Percentiles rank a stretch among this genome's conserved stretches.
These are phyloP conservation scores for Hemileccinum rubropunctum DNA, from an alignment of 768 basidiomycete genomes.

Conservation along the genomic window DNA sequence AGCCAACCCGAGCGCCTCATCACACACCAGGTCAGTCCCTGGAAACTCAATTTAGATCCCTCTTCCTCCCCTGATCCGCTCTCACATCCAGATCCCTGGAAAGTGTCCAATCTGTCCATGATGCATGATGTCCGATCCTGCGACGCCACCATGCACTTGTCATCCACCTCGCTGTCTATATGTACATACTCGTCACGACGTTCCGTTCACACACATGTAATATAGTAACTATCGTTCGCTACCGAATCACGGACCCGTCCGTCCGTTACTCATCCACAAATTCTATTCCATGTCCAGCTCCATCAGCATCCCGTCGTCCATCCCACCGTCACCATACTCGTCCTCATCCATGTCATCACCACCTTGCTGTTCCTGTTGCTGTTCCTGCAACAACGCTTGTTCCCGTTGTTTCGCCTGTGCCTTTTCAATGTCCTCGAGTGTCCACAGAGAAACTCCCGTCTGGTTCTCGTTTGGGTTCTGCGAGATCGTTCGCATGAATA, in stretches of 20 bases:
- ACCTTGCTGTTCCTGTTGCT: constrained; percentile 20
- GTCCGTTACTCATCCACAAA: too few relatives aligned
- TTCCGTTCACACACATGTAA: constrained; percentile 1
- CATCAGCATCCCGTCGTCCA: constrained; percentile 60
- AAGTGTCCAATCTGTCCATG: constrained; percentile 38
- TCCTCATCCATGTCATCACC: constrained; percentile 43
- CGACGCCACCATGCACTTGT: too few relatives aligned
- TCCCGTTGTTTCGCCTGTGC: constrained; percentile 81
- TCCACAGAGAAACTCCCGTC: constrained; percentile 94
- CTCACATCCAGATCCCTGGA: constrained; percentile 33
- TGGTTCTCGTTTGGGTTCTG: constrained; percentile 97
- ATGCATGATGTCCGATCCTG: not conserved
- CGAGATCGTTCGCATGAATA: constrained; percentile 98
- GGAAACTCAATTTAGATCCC: constrained; percentile 3
- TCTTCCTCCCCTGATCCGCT: constrained; percentile 13
- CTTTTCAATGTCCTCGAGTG: constrained; percentile 85
- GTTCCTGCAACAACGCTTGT: constrained; percentile 48
- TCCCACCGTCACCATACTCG: constrained; percentile 64
- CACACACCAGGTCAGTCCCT: constrained; percentile 40
- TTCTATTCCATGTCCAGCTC: constrained; percentile 45
- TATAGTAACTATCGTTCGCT: not conserved
- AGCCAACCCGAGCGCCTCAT: constrained; percentile 56
- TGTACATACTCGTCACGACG: too few relatives aligned
- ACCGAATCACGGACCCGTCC: too few relatives aligned
- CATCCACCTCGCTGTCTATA: too few relatives aligned